Base-by-base conservation (phyloP, 257 asterid species). In the Nicotiana sylvestris region DNA sequence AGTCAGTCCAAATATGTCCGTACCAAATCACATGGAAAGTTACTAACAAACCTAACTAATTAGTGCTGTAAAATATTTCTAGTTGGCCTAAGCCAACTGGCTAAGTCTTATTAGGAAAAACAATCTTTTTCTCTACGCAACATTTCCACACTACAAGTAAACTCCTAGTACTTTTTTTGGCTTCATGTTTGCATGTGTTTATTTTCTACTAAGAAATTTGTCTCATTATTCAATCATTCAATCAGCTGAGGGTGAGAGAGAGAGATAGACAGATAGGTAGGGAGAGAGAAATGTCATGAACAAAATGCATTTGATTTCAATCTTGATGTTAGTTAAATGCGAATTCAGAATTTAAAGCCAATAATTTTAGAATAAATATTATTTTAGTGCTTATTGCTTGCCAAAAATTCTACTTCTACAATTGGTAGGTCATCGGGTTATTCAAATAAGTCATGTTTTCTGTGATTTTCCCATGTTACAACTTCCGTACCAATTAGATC, bases 1-100 rank as follows among this genome's bases (percentile, higher is more conserved):
- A 6, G 79, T 46, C 43, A 2, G 62, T 1, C 80, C 9, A 49
- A 58, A 72, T 72, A 46, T 43, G 37, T 70, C 60, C 78, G 78
- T 46, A 72, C 78, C 78, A 72, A 72, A 74, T 74, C 64, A 74
- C 80, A 27, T 74, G 64, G 80, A 74, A 49, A 74, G 39, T 74
- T 74, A 51, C 43, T 18, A 74, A 74, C 18, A 74, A 17, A 74
- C 57, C 57, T 74, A 49, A 49, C 21, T 25, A 49, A 74, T 12
- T 1, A 25, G 43, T 74, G 43, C 62, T 49, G 79, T 49, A 15
- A 10, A 74, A 27, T 74, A 46, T 74, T 46, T 51, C 80, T 74
- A 25, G 43, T 74, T 74, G 62, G 62, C 80, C 21, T 49, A 27
- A 27, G 10, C 62, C 62, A 74, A 49, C 12, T 67, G 29, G 53